Base-by-base conservation (phyloP, 805 yeast species). In the Yarrowia bubula region DNA sequence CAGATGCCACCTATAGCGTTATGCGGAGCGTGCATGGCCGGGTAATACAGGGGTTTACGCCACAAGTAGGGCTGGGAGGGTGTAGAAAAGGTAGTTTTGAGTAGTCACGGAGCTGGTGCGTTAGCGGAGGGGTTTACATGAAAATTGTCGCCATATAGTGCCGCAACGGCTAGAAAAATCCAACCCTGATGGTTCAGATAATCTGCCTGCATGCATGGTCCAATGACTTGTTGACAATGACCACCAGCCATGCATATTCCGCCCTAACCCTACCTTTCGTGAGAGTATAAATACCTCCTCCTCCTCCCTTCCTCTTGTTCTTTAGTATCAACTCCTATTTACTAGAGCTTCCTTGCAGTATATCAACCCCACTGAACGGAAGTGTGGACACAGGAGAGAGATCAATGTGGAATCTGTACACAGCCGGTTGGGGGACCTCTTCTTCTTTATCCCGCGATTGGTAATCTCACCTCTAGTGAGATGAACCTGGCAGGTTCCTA, bases 351-450 rank as follows among this genome's bases (percentile, higher is more conserved):
- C 64, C 15, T 58, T 58, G 32, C 51, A 44, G 64, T 33, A 58
- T 43, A 14, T 43, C 33, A 55, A 55, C 61, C 50, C 15, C 64
- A 58, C 64, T 44, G 51, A 37, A 43, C 51, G 33, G 64, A 44
- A 58, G 64, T 58, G 64, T 58, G 64, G 64, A 58, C 64, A 58
- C 42, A 32, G 64, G 64, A 58, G 64, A 58, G 64, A 58, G 64
- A 58, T 58, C 32, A 58, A 58, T 57, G 43, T 55, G 64, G 51
- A 43, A 58, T 44, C 51, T 58, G 64, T 58, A 58, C 64, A 43
- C 51, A 35, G 50, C 64, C 64, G 41, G 51, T 58, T 58, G 64
- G 64, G 51, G 64, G 48, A 58, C 51, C 64, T 51, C 61, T 55
- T 41, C 47, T 55, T 41, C 47, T 55, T 51, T 55, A 31, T 55